Percentiles rank a stretch among this genome's conserved stretches.
phyloP scores from a whole-genome alignment of 2,329 filamentous ascomycete genomes.

The Meredithiella fracta region DNA sequence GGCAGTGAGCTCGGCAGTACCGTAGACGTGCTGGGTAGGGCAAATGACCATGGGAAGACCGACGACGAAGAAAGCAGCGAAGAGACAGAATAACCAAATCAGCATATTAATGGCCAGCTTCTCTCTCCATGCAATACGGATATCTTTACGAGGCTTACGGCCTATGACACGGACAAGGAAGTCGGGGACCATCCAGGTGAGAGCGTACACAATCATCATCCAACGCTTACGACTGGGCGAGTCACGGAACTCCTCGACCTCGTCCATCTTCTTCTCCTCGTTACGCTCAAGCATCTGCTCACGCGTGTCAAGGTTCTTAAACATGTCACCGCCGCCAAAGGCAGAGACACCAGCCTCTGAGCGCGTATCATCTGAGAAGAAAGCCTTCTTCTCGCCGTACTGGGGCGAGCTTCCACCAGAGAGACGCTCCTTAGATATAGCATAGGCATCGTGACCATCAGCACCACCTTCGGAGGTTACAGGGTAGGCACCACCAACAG shows the following conservation, averaged over 20 bases:
- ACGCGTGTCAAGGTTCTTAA: constrained; percentile 85
- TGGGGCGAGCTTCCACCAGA: constrained; percentile 36
- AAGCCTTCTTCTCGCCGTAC: constrained; percentile 64
- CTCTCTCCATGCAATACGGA: constrained; percentile 86
- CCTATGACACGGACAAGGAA: constrained; percentile 62
- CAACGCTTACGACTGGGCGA: constrained; percentile 76
- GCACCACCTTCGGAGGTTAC: constrained; percentile 40
- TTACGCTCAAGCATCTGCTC: constrained; percentile 91
- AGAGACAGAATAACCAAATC: constrained; percentile 73
- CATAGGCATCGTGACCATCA: constrained; percentile 45
- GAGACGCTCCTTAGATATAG: constrained; percentile 44
- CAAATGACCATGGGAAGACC: constrained; percentile 78
- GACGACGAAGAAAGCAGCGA: constrained; percentile 78
- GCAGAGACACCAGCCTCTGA: constrained; percentile 89
- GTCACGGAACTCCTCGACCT: constrained; percentile 70
- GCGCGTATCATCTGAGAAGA: constrained; percentile 72
- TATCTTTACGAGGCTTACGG: constrained; percentile 79
- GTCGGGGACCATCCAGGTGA: constrained; percentile 83
- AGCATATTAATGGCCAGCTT: constrained; percentile 96
- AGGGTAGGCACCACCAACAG: constrained; percentile 28
- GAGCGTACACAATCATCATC: constrained; percentile 64
- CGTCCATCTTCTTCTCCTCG: constrained; percentile 75
- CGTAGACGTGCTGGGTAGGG: constrained; percentile 79
- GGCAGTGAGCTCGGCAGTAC: constrained; percentile 53
- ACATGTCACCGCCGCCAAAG: constrained; percentile 89